Conservation (phyloP, 306 rosid genomes). For the Alnus glutinosa region DNA sequence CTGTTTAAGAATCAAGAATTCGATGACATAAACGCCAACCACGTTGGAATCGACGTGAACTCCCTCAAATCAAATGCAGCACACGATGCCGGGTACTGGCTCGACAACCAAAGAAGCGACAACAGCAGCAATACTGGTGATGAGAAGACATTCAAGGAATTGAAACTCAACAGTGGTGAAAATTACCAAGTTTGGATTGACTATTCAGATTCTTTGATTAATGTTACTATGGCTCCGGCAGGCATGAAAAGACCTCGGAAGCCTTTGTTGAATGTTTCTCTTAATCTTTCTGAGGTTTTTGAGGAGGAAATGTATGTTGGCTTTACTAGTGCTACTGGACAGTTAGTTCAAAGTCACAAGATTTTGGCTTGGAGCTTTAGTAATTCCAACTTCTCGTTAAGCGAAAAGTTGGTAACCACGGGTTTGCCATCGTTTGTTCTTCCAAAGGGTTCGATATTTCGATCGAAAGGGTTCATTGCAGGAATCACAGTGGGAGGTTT, state of each 20-base stretch:
- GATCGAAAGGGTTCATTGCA: constrained; percentile 60
- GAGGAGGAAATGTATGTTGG: constrained; percentile 80
- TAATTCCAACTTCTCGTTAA: constrained; percentile 52
- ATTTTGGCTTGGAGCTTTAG: constrained; percentile 89
- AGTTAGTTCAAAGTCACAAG: constrained; percentile 69
- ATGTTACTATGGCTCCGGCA: constrained; percentile 61
- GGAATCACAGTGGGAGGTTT: constrained; percentile 48
- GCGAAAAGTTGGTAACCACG: constrained; percentile 56
- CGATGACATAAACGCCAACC: constrained; percentile 59
- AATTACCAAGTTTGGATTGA: constrained; percentile 91
- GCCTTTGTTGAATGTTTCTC: constrained; percentile 49
- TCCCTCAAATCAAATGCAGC: constrained; percentile 52
- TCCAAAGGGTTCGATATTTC: constrained; percentile 52
- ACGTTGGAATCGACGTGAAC: constrained; percentile 73
- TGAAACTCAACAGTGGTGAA: constrained; percentile 62
- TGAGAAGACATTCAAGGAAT: constrained; percentile 32
- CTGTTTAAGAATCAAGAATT: constrained; percentile 77
- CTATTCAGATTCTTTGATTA: constrained; percentile 54
- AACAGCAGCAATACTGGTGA: constrained; percentile 23
- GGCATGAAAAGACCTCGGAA: constrained; percentile 53
- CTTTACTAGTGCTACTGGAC: constrained; percentile 77
- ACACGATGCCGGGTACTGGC: constrained; percentile 69
- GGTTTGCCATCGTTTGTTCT: constrained; percentile 78
- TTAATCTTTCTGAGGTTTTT: constrained; percentile 61
- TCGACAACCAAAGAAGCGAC: constrained; percentile 11